phyloP scores from a whole-genome alignment of 1,139 yeast species.

The Taphrina betulina region DNA sequence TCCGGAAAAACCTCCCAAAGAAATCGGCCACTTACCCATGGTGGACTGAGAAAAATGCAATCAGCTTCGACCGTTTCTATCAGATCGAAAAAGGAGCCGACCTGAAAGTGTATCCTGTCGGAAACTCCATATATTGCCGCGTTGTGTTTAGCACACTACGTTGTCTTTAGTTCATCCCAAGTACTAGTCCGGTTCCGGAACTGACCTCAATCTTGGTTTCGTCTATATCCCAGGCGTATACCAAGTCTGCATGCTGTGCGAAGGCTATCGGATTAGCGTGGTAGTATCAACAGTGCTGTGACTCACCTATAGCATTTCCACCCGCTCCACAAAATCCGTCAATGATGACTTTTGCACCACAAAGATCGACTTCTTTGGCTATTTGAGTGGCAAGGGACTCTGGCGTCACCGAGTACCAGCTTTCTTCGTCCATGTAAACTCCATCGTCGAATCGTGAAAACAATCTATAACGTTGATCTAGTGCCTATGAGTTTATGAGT shows the following conservation, averaged over 20 bases:
- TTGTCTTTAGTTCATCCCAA: too few relatives aligned
- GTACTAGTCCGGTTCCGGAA: background rate
- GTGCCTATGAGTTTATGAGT: too few relatives aligned
- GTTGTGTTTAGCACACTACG: conserved; percentile 65
- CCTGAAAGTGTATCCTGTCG: conserved; percentile 50
- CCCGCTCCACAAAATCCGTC: conserved; percentile 97
- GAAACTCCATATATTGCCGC: conserved; percentile 65
- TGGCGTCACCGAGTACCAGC: conserved; percentile 93
- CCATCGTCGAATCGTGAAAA: conserved; percentile 69
- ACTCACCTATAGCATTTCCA: conserved; percentile 54
- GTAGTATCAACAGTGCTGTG: background rate
- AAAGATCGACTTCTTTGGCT: conserved; percentile 57
- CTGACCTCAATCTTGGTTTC: conserved; percentile 21
- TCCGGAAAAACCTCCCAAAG: background rate
- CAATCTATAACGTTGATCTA: conserved; percentile 53
- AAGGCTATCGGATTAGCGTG: conserved; percentile 2
- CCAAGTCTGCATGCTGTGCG: conserved; percentile 22
- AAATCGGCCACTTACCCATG: conserved; percentile 24
- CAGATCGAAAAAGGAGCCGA: conserved; percentile 17
- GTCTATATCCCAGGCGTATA: conserved; percentile 20
- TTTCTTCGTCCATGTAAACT: conserved; percentile 65
- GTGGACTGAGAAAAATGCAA: conserved; percentile 29
- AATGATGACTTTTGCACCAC: conserved; percentile 46
- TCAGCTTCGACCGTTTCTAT: conserved; percentile 16
- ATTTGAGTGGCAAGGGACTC: conserved; percentile 62